Base-by-base conservation (phyloP, 2,329 filamentous ascomycete genomes). In the Beauveria brongniartii region DNA sequence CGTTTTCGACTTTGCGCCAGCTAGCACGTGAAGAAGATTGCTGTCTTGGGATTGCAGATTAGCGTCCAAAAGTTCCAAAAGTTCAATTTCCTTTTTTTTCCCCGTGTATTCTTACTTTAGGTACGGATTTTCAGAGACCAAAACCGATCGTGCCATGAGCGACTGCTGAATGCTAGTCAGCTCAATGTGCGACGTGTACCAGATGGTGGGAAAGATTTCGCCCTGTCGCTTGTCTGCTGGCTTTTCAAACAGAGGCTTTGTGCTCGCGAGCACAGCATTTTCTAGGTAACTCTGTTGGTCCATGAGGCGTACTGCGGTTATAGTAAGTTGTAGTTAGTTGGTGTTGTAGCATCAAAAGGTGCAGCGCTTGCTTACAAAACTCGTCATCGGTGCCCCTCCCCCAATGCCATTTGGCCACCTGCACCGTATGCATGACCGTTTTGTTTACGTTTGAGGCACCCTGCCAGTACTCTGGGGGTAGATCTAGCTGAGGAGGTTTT, bases 321-420 rank as follows among this genome's bases (percentile, higher is more conserved):
- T 16, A 2, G 43, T 22, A 18, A 47, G 58, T 22, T 20, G 10
- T 4, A 4, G 4, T 24, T 24, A 24, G 28, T 30, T 16, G 5
- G 18, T 2, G 6, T 28, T 24, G 14, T 10, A 4, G 26, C 58
- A 24, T 34, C 24, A 22, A 22, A 22, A 22, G 5, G 40, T 28
- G 24, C 18, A 22, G 4, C 2, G 22, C 22, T 22, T 14, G 66
- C 74, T 66, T 61, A 75, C 73, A 59, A 72, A 74, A 76, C 63
- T 76, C 74, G n/a, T 65, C 62, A 22, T 72, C 69, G 0, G 68
- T 69, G 3, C 71, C 70, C 34, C 71, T 70, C 2, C 72, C 73
- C 74, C 73, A 75, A 20, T 73, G 73, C 74, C 74, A 76, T 61
- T 74, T 75, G 1, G 74, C 72, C 0, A 75, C 71, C 28, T 76